Percentiles rank a stretch among this genome's conserved stretches.
Conservation (phyloP, 1,284 basidiomycete species). For the Microstroma glucosiphilum region DNA sequence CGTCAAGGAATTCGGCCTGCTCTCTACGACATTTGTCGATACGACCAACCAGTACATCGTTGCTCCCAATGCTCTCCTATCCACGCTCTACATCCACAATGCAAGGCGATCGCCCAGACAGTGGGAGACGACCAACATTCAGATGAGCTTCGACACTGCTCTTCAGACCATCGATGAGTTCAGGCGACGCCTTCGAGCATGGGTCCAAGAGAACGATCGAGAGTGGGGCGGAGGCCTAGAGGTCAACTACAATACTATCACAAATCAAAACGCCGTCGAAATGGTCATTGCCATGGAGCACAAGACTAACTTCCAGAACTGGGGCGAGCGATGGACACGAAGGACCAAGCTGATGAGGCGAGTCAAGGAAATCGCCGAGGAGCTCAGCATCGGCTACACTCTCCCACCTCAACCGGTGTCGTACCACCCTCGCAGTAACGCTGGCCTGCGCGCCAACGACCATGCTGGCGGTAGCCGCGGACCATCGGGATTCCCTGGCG, state of each 20-base stretch:
- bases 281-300: constrained; percentile 65
- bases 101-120: constrained; percentile 52
- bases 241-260: constrained; percentile 48
- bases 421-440: constrained; percentile 26
- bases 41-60: constrained; percentile 72
- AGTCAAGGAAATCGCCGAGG: constrained; percentile 34
- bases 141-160: constrained; percentile 47
- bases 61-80: constrained; percentile 70
- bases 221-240: constrained; percentile 51
- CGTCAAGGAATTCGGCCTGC: constrained; percentile 62
- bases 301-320: constrained; percentile 77
- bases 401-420: constrained; percentile 42
- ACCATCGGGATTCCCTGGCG: not conserved
- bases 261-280: constrained; percentile 43
- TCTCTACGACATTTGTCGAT: constrained; percentile 71
- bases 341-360: constrained; percentile 44
- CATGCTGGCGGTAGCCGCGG: not conserved
- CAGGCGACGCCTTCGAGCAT: constrained; percentile 59
- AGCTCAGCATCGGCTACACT: constrained; percentile 32
- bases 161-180: constrained; percentile 61
- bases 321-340: constrained; percentile 63
- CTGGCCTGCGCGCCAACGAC: not conserved
- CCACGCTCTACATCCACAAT: constrained; percentile 67
- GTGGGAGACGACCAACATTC: constrained; percentile 65
- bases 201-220: constrained; percentile 63